Base-by-base conservation (phyloP, 257 asterid genomes). In the Nicotiana obtusifolia region DNA sequence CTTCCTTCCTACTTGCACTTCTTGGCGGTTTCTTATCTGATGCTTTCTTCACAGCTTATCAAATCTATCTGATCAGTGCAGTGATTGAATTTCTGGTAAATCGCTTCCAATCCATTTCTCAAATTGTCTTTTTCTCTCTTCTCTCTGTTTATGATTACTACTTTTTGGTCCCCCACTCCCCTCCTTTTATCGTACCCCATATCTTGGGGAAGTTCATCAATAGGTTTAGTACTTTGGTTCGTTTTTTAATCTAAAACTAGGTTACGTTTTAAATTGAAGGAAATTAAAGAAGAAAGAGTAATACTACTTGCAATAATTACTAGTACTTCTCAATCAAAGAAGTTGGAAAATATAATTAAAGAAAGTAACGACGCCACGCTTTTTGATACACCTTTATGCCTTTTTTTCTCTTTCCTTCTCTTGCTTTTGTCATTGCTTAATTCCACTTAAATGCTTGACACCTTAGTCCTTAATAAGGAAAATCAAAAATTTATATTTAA, bases 21-120 rank as follows among this genome's bases (percentile, higher is more conserved):
- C 93, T 95, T 11, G 99, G 98, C 10, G 99, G 99, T 41, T 94
- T 95, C 84, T 83, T 94, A 11, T 95, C 97, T 0, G 99, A 95
- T 78, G 97, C 99, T 47, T 90, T 91, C 87, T 90, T 91, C 95
- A 94, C 95, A 66, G 86, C 97, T 80, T 95, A 90, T 57, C 78
- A 85, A 53, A 89, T 95, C 81, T 94, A 91, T 84, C 64, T 90
- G 76, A 77, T 90, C 76, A 90, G 97, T 49, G 97, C 98, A 0
- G 17, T 88, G 0, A 85, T 90, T 62, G 92, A 95, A 86, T 89
- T 94, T 83, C 88, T 92, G 94, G 98, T 94, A 94, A 71, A 83
- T 19, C 10, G 10, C 16, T 33, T 35, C 35, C 22, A 1, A 20
- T 15, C 24, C 56, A 8, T 61, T 41, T 35, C 4, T n/a, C 19